Conservation (phyloP, 495 filamentous ascomycete genomes). For the Aspergillus bridgeri region DNA sequence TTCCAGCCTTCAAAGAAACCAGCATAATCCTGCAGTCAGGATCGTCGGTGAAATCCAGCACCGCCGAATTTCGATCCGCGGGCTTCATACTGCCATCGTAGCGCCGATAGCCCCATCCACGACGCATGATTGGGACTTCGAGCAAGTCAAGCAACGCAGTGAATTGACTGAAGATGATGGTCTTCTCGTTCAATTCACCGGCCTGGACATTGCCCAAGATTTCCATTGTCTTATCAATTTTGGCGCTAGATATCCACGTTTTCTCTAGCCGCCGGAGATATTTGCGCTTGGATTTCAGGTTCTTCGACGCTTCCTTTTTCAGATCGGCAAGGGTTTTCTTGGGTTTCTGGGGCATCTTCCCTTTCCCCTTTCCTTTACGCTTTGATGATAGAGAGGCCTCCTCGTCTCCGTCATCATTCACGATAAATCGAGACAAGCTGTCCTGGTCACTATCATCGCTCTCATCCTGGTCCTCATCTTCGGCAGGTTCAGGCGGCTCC, state of each 20-base stretch:
- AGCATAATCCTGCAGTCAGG: slow-evolving; percentile 70
- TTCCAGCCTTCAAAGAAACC: slow-evolving; percentile 86
- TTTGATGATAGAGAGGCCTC: slow-evolving; percentile 18
- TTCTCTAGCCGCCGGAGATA: slow-evolving; percentile 65
- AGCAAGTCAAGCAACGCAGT: slow-evolving; percentile 89
- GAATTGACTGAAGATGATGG: slow-evolving; percentile 91
- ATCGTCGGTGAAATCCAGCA: slow-evolving; percentile 68
- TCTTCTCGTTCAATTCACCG: slow-evolving; percentile 60
- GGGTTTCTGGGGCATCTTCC: slow-evolving; percentile 30
- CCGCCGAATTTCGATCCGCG: slow-evolving; percentile 63
- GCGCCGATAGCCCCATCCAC: slow-evolving; percentile 62
- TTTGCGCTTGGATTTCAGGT: slow-evolving; percentile 57
- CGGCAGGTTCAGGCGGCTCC: slow-evolving; percentile 25
- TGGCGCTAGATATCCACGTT: slow-evolving; percentile 70
- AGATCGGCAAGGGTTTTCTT: slow-evolving; percentile 58
- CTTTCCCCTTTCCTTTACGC: slow-evolving; percentile 38
- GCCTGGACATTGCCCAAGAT: slow-evolving; percentile 55
- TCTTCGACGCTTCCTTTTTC: slow-evolving; percentile 61
- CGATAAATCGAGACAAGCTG: slow-evolving; percentile 57
- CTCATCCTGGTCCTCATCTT: slow-evolving; percentile 39
- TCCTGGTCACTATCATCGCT: slow-evolving; percentile 42
- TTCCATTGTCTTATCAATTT: slow-evolving; percentile 71
- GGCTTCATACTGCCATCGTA: slow-evolving; percentile 86
- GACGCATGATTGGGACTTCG: slow-evolving; percentile 74
- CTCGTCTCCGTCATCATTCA: slow-evolving; percentile 33